Base-by-base conservation (phyloP, 768 basidiomycete species). In the Mrakia frigida region DNA sequence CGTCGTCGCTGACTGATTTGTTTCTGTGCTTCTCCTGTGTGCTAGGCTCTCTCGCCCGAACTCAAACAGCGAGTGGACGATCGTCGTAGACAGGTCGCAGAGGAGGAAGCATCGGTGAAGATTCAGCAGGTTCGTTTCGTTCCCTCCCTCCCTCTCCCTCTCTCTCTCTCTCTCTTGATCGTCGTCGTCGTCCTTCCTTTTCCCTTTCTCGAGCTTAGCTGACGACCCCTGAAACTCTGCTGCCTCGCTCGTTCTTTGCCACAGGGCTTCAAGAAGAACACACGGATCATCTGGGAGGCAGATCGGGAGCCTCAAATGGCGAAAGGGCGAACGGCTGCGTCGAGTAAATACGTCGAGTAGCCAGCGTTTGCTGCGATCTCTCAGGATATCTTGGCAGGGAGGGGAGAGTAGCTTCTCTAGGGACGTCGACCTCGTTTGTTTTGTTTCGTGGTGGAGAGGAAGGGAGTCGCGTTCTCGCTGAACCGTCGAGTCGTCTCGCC, bases 221-320 rank as follows among this genome's bases (percentile, higher is more conserved):
- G 46, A 21, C 4, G 46, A 21, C 46, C 21, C 10, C 18, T 52
- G 31, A 28, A n/a, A n/a, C n/a, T n/a, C n/a, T n/a, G 53, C 28
- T 60, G 37, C 33, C 28, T 23, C 0, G 25, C 16, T 5, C 9
- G 25, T 39, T 35, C 23, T 25, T 39, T 6, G 50, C 33, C 7
- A 7, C 52, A 77, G 76, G 76, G 65, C n/a, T 35, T 56, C 76
- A 77, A 77, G 63, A 53, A 70, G 50, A 52, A 41, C 14, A 60
- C 71, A 5, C 43, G 76, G 25, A 77, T 77, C 76, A 69, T 77
- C 71, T 77, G 76, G 76, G 76, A 71, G 39, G 59, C 70, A 6
- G 76, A 73, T 43, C 60, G 70, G 18, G 76, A 77, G 31, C 71
- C 76, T 7, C 70, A 72, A 21, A 31, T 77, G 53, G 70, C 76